Evolutionary conservation across 2,329 filamentous ascomycete species (phyloP), one percentile per base, ranked within the genome.

Genomic region (Neurospora sp.): DNA sequence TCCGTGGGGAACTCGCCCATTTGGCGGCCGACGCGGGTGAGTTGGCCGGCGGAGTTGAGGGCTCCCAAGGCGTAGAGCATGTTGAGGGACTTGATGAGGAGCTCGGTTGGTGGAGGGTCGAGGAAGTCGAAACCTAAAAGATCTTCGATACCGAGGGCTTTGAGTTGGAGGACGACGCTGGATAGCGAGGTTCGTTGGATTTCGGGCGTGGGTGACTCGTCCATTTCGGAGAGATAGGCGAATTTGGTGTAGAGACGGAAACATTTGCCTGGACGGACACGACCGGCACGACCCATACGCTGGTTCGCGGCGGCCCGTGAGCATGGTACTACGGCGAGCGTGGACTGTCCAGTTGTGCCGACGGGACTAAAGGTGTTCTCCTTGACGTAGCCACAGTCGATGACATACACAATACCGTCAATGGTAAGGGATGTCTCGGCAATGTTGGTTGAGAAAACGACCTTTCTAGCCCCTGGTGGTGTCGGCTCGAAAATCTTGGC

Each of bases 1-100:
- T 97, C 93, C 0, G 93, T 93, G 0, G 95, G 95, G 76, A 98
- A 96, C 80, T 98, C 95, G 17, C 93, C 92, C 92, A 98, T 97
- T 78, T 97, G 92, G 0, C 96, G 88, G 1, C 96, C 96, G 15
- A 97, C 83, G 77, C 96, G 96, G 28, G 96, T 98, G 62, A 99
- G 83, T 73, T 94, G 91, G 70, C 95, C 96, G 74, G 90, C 90
- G 79, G 95, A 91, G 77, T 97, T 97, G 67, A 99, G 84, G 0
- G 93, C 93, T 38, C 96, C 93, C 0, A 98, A 85, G 0, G 93
- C 93, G 78, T 97, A 99, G 0, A 99, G 86, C 76, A 96, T 91
- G 78, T 98, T 96, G 66, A 99, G 83, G 0, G 93, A 92, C 28
- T 91, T 89, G 73, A 97, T 97, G 39, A 99, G 87, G 0, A 93